A percentile compares a stretch with the other conserved stretches of the same genome.
phyloP scores from a whole-genome alignment of 164 flowering plant species.

The Berberis thunbergii region DNA sequence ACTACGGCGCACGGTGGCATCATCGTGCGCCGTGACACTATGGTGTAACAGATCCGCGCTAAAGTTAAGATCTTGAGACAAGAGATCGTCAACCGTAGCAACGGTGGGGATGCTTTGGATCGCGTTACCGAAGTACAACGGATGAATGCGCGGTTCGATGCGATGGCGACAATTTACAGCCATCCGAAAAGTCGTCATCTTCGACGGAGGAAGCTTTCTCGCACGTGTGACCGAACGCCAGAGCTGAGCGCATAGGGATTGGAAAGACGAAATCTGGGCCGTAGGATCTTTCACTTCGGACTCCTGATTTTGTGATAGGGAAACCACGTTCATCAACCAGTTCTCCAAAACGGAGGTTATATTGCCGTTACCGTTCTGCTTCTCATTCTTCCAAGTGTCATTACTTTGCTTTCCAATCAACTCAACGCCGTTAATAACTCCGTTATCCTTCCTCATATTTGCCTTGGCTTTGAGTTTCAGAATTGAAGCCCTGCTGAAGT shows the following conservation, averaged over 20 bases:
- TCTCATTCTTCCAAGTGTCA: not conserved
- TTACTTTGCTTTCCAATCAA: slow-evolving; percentile 12
- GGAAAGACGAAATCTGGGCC: slow-evolving; percentile 82
- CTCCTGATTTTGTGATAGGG: not conserved
- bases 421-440: slow-evolving; percentile 30
- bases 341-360: slow-evolving; percentile 18
- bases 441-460: slow-evolving; percentile 32
- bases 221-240: slow-evolving; percentile 86
- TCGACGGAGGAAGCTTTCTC: slow-evolving; percentile 28
- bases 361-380: slow-evolving; percentile 18
- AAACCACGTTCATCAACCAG: slow-evolving; percentile 5
- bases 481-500: slow-evolving; percentile 55
- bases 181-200: slow-evolving; percentile 73
- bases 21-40: slow-evolving; percentile 46
- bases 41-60: slow-evolving; percentile 48
- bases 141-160: slow-evolving; percentile 47
- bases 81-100: slow-evolving; percentile 47
- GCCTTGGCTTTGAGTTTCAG: slow-evolving; percentile 47
- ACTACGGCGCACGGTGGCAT: slow-evolving; percentile 31
- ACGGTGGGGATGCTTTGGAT: slow-evolving; percentile 70
- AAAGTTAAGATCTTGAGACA: slow-evolving; percentile 44
- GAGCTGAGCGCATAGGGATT: slow-evolving; percentile 66
- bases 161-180: slow-evolving; percentile 88
- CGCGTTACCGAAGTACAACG: slow-evolving; percentile 82
- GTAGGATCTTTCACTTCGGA: slow-evolving; percentile 10